Evolutionary conservation across 345 rosid species (phyloP), one percentile per base, ranked within the genome.

Genomic region (Iberis pinnata): DNA sequence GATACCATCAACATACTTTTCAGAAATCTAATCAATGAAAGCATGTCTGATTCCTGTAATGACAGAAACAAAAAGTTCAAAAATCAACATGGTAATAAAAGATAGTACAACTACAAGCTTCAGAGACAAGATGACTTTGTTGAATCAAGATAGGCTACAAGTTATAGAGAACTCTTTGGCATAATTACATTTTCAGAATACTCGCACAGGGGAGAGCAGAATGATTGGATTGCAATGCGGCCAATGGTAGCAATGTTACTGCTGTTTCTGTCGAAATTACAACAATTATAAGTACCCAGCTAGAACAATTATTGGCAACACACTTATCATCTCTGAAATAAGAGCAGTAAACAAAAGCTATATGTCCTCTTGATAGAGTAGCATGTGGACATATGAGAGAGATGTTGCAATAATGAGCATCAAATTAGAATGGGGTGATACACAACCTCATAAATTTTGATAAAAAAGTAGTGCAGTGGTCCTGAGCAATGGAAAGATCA

Each of bases 141-240:
- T 49, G 46, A 49, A 26, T 2, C 9, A 41, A 50, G 14, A 65
- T 10, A 26, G 27, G 52, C 18, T 41, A 59, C 10, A 49, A 22
- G 24, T 49, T 41, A 57, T 15, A 67, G 47, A 37, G 58, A 61
- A 35, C 36, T n/a, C n/a, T n/a, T n/a, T n/a, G n/a, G n/a, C n/a
- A n/a, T n/a, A n/a, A n/a, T n/a, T 51, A 84, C 97, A 93, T 51
- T 75, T 56, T 71, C 76, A 55, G 83, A 83, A 62, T 75, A 71
- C 44, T 61, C 79, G 71, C 95, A 88, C 44, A 85, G 86, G 40
- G 95, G 95, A 65, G 95, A 82, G 80, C 89, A 80, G 49, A 92
- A 71, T 36, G 97, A 84, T 63, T 88, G 97, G 65, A 92, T 81
- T 27, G 90, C 93, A 24, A 92, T 83, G 31, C 88, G 93, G 42